phyloP scores from a whole-genome alignment of 495 filamentous ascomycete genomes.

The Penicillium simplicissimum region DNA sequence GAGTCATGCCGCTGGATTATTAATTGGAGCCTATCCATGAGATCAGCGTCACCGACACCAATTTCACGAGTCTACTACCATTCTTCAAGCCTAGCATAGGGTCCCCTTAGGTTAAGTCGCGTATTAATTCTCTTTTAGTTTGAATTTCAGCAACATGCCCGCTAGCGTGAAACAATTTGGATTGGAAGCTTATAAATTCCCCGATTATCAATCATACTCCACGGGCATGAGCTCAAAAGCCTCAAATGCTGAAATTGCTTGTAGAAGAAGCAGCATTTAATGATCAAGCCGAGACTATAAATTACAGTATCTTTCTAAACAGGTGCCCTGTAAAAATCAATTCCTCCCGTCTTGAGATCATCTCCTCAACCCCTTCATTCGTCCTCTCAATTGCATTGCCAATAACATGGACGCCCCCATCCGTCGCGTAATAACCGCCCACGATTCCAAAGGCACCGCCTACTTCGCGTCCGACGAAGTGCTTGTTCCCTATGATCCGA shows the following conservation, averaged over 20 bases:
- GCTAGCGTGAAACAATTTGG: background rate
- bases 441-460: constrained; percentile 24
- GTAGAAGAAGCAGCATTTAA: background rate
- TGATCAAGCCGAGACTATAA: background rate
- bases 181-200: constrained; percentile 8
- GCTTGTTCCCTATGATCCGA: constrained; percentile 28
- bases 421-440: constrained; percentile 24
- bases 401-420: constrained; percentile 24
- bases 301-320: background rate
- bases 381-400: background rate
- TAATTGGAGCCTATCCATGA: background rate
- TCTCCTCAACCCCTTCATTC: background rate
- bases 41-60: background rate
- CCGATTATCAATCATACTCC: constrained; percentile 14
- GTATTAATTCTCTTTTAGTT: no score
- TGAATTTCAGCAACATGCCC: no score
- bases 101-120: background rate
- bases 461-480: constrained; percentile 27
- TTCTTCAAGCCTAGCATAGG: background rate
- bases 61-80: background rate
- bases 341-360: background rate
- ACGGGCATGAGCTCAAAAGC: background rate
- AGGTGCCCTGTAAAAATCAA: background rate
- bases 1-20: background rate
- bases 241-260: no score